Evolutionary conservation across 2,329 filamentous ascomycete species (phyloP).

Genomic region (Ascochyta koolunga): DNA sequence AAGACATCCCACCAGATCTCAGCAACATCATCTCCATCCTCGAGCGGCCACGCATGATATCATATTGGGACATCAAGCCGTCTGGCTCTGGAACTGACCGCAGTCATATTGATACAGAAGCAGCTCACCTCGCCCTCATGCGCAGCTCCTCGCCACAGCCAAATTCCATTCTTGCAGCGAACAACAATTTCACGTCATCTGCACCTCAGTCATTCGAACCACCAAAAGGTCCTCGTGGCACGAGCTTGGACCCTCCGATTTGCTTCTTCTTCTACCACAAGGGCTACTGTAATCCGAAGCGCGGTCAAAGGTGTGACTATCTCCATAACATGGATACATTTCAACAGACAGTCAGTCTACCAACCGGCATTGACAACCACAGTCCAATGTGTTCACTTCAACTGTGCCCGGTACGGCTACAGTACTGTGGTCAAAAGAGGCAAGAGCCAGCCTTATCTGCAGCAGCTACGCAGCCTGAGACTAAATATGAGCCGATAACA

Average conservation of each 20-base stretch:
- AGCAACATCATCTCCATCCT: background rate
- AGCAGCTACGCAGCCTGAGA: background rate
- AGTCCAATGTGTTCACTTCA: slow-evolving; percentile 15
- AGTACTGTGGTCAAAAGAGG: background rate
- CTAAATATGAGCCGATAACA: background rate
- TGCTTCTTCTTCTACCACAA: slow-evolving; percentile 37
- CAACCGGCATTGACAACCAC: slow-evolving; percentile 7
- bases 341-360: slow-evolving; percentile 19
- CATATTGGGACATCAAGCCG: slow-evolving; percentile 1
- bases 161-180: background rate
- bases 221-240: slow-evolving; percentile 4
- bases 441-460: background rate
- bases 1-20: background rate
- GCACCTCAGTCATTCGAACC: background rate
- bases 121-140: background rate
- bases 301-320: slow-evolving; percentile 16
- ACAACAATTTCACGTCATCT: background rate
- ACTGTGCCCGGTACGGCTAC: slow-evolving; percentile 22
- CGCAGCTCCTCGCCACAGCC: background rate
- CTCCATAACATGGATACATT: slow-evolving; percentile 15
- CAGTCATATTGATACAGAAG: background rate
- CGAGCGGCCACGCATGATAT: background rate
- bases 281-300: slow-evolving; percentile 21
- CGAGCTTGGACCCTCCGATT: slow-evolving; percentile 1
- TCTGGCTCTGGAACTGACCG: background rate